Evolutionary conservation across 371 early-diverging fungal species (phyloP).

Genomic region (Mucor racemosus): DNA sequence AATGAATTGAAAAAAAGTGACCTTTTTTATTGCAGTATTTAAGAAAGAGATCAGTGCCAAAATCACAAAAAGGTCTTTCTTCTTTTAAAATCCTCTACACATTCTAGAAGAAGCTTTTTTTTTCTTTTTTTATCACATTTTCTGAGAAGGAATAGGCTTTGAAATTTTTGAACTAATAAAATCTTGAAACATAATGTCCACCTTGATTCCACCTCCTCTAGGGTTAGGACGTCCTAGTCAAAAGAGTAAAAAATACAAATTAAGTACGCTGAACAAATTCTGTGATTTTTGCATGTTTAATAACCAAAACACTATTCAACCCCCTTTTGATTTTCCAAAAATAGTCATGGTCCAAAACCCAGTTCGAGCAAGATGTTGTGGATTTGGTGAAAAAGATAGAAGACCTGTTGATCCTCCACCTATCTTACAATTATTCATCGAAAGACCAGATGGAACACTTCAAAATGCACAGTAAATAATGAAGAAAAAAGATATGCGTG

Average conservation of each 20-base stretch:
- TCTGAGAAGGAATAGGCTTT: slow-evolving; percentile 4
- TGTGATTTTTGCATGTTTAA: not conserved
- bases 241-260: slow-evolving; percentile 31
- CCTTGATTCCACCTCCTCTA: slow-evolving; percentile 28
- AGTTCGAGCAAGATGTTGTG: slow-evolving; percentile 67
- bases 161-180: not conserved
- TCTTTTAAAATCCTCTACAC: slow-evolving; percentile 8
- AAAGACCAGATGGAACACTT: slow-evolving; percentile 32
- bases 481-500: not conserved
- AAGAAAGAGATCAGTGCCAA: not conserved
- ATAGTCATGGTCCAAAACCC: slow-evolving; percentile 60
- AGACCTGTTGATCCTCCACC: slow-evolving; percentile 44
- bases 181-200: slow-evolving; percentile 9
- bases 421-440: slow-evolving; percentile 41
- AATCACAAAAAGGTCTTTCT: not conserved
- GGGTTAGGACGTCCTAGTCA: slow-evolving; percentile 38
- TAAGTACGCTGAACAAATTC: slow-evolving; percentile 20
- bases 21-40: slow-evolving; percentile 15
- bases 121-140: slow-evolving; percentile 7
- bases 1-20: slow-evolving; percentile 13
- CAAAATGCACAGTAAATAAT: slow-evolving; percentile 31
- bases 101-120: slow-evolving; percentile 9
- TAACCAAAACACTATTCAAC: not conserved
- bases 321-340: not conserved
- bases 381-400: slow-evolving; percentile 43